Base-by-base conservation (phyloP, 495 filamentous ascomycete genomes). In the Hyaloscypha bicolor region DNA sequence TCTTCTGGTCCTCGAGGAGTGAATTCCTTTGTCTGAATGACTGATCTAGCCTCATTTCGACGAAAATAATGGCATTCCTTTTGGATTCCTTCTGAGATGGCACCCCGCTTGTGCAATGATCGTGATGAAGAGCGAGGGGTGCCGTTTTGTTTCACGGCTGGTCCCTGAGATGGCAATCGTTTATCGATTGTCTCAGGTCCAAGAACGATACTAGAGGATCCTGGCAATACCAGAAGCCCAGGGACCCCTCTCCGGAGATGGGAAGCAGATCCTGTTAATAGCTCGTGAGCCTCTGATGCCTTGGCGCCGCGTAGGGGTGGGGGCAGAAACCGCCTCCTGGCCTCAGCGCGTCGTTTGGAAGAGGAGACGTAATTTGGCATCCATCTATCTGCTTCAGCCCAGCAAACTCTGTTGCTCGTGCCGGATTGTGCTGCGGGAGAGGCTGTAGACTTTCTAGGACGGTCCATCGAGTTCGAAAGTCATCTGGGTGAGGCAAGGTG, bases 71-170 rank as follows among this genome's bases (percentile, higher is more conserved):
- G 42, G 11, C 42, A 48, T 48, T 14, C 16, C 42, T 19, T 16
- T 48, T 3, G 16, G 16, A 19, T 48, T 48, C 42, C 42, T 48
- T 14, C 42, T 48, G 42, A 12, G 16, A 11, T 48, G 16, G 42
- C 42, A 48, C 42, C 42, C 42, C 42, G 16, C 42, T 48, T 6
- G 42, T 19, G 42, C 16, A 48, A 48, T 48, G 42, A 48, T 12
- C 42, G 53, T 14, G 53, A 56, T 56, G 53, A 56, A 31, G 53
- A 29, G 9, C 8, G 51, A 53, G 51, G 35, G 35, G 35, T 55
- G 30, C 53, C 56, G 31, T 60, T 60, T 60, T 60, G 56, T 60
- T 60, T 60, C 56, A 37, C 56, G 56, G 32, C 29, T 19, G 56
- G 30, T 14, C 29, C 29, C 56, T 19, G 56, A 32, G 56, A 32